Percentiles rank a stretch among this genome's conserved stretches.
Conservation (phyloP, 768 basidiomycete genomes). For the Leucosporidium scottii region DNA sequence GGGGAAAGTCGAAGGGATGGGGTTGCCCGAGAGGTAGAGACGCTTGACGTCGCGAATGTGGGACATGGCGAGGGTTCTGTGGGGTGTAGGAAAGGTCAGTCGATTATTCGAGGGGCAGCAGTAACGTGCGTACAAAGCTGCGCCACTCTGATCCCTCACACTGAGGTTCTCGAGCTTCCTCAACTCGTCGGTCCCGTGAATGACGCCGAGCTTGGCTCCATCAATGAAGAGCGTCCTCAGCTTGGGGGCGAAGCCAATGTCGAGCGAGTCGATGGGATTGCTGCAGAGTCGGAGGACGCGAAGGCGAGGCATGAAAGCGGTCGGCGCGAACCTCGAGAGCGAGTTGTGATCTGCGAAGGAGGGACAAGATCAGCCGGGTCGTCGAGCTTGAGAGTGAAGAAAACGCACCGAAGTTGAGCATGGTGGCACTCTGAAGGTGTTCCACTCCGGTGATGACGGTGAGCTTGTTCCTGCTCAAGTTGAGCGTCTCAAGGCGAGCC, state of each 20-base stretch:
- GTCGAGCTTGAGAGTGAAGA: neutral
- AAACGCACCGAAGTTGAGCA: conserved; percentile 72
- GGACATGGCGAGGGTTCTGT: conserved; percentile 37
- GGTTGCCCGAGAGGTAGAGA: conserved; percentile 69
- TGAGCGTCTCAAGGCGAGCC: conserved; percentile 64
- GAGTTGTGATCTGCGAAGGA: conserved; percentile 61
- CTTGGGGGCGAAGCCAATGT: conserved; percentile 56
- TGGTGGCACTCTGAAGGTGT: conserved; percentile 48
- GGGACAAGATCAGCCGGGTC: neutral
- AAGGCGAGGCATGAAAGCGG: conserved; percentile 54
- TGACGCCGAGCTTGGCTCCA: conserved; percentile 53
- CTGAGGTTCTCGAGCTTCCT: conserved; percentile 80
- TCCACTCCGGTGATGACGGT: conserved; percentile 55
- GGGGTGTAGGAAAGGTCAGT: neutral
- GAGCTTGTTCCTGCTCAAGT: conserved; percentile 70
- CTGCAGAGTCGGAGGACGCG: conserved; percentile 78
- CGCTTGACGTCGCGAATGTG: conserved; percentile 88
- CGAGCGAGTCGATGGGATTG: conserved; percentile 65
- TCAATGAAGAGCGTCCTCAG: conserved; percentile 89
- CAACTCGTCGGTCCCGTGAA: conserved; percentile 49
- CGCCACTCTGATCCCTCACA: conserved; percentile 76
- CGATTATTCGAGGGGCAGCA: neutral
- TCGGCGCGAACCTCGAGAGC: conserved; percentile 50
- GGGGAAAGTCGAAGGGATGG: conserved; percentile 42
- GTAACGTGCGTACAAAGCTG: conserved; percentile 50